phyloP scores from a whole-genome alignment of 2,329 filamentous ascomycete species.

The Colletotrichum sp. region DNA sequence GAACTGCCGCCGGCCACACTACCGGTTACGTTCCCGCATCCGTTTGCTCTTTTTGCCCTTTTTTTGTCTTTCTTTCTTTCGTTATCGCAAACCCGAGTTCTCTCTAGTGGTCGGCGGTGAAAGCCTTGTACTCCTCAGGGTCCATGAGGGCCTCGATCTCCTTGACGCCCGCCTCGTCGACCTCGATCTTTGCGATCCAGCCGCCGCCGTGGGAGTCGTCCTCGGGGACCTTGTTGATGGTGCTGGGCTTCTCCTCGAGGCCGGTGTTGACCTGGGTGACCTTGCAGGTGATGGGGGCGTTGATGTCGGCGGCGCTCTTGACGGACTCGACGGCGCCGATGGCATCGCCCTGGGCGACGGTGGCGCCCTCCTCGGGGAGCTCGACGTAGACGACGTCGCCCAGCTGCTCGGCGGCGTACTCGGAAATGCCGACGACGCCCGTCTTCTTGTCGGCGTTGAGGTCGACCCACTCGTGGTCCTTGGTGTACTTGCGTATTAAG shows the following conservation, averaged over 20 bases:
- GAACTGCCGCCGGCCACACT: conserved; percentile 15
- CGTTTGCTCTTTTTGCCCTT: background rate
- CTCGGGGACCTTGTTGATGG: conserved; percentile 91
- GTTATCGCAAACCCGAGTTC: background rate
- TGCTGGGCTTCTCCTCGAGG: conserved; percentile 84
- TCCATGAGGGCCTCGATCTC: conserved; percentile 82
- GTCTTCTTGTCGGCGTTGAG: conserved; percentile 81
- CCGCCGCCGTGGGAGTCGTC: conserved; percentile 75
- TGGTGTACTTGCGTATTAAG: conserved; percentile 84
- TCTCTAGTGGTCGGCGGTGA: conserved; percentile 58
- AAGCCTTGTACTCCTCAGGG: conserved; percentile 76
- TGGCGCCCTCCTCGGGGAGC: conserved; percentile 75
- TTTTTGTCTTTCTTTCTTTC: background rate
- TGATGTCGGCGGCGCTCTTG: conserved; percentile 97
- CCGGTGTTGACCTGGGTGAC: conserved; percentile 75
- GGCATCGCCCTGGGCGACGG: conserved; percentile 77
- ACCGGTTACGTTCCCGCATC: background rate
- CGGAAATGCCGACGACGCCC: conserved; percentile 83
- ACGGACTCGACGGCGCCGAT: conserved; percentile 97
- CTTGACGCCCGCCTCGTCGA: conserved; percentile 67
- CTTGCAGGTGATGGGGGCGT: conserved; percentile 81
- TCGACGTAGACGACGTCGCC: conserved; percentile 98
- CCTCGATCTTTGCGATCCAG: conserved; percentile 90
- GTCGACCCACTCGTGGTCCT: conserved; percentile 99
- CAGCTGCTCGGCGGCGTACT: conserved; percentile 89